These are phyloP conservation scores for Aspergillus sp. DNA, from an alignment of 2,329 filamentous ascomycete species.

Conservation along the genomic window DNA sequence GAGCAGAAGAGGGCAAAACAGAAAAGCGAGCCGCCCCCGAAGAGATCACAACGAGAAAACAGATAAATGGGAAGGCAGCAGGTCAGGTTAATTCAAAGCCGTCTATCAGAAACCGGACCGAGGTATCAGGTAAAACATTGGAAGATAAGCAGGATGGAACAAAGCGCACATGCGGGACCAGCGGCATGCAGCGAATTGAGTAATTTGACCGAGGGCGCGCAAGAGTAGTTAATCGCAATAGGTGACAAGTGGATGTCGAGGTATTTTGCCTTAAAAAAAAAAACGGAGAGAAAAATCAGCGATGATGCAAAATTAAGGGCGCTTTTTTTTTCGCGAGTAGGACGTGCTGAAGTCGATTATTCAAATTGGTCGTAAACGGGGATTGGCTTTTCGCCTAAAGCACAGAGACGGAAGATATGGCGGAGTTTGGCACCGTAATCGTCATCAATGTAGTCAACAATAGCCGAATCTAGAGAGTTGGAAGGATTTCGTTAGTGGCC, in stretches of 20 bases:
- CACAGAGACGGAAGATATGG: slow-evolving; percentile 52
- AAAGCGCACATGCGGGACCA: slow-evolving; percentile 12
- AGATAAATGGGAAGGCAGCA: background rate
- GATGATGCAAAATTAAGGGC: background rate
- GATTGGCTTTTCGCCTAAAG: slow-evolving; percentile 52
- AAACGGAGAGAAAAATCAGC: background rate
- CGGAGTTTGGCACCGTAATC: slow-evolving; percentile 48
- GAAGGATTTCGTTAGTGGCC: slow-evolving; percentile 15
- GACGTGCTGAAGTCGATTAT: slow-evolving; percentile 4
- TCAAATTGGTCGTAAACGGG: slow-evolving; percentile 41
- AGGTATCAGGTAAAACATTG: slow-evolving; percentile 17
- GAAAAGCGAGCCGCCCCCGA: background rate
- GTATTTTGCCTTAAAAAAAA: background rate
- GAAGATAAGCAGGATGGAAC: slow-evolving; percentile 11
- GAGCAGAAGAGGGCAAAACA: background rate
- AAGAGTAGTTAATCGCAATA: background rate
- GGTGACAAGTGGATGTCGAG: background rate
- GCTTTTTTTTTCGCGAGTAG: background rate
- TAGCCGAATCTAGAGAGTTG: slow-evolving; percentile 45
- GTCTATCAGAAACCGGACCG: slow-evolving; percentile 25
- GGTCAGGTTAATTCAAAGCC: slow-evolving; percentile 13
- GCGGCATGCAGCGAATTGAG: slow-evolving; percentile 8
- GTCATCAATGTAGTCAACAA: slow-evolving; percentile 51
- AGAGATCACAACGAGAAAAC: slow-evolving; percentile 1
- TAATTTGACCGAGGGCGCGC: slow-evolving; percentile 3